Base-by-base conservation (phyloP, 768 basidiomycete species). In the Pleurotus salmoneostramineus region DNA sequence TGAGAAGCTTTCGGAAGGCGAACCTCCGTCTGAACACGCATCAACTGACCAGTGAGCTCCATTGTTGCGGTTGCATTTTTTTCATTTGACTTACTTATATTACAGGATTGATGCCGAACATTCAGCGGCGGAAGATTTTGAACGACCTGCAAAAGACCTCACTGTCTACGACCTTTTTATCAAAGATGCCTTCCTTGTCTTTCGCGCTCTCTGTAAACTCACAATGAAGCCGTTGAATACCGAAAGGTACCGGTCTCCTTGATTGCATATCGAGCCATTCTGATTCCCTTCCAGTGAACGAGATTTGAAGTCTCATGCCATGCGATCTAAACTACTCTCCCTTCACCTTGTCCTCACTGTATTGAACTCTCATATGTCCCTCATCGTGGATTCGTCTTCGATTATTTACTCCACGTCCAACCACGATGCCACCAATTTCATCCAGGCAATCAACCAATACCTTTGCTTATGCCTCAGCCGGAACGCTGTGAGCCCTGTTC, bases 131-230 rank as follows among this genome's bases (percentile, higher is more conserved):
- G 61, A 61, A 7, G 56, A 68, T 32, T 64, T 66, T 51, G 76
- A 78, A 10, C 17, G 8, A 10, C 15, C 40, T 31, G 40, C 21
- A 12, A 57, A 74, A 61, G 82, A 80, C 52, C 75, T 95, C 56
- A 84, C 86, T 15, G 77, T 81, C n/a, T 86, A 91, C 54, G 96
- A 99, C 63, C 74, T 98, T 56, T 96, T 95, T 69, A 82, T 97
- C 68, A 98, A 98, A 69, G 97, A 99, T 67, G 95, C 97, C 0
- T 99, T 98, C 77, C 82, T 99, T 60, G 96, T 99, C 37, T 96
- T 98, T 74, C 83, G 97, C 47, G 95, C 97, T 0, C 77, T 99
- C 8, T 98, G 97, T 77, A 98, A 98, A 69, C 76, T 98, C 62
- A 95, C 94, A 6, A 98, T 98, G 95, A 98, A 98, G 70, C 91